Conservation (phyloP, 257 asterid genomes). For the Ocimum tenuiflorum region DNA sequence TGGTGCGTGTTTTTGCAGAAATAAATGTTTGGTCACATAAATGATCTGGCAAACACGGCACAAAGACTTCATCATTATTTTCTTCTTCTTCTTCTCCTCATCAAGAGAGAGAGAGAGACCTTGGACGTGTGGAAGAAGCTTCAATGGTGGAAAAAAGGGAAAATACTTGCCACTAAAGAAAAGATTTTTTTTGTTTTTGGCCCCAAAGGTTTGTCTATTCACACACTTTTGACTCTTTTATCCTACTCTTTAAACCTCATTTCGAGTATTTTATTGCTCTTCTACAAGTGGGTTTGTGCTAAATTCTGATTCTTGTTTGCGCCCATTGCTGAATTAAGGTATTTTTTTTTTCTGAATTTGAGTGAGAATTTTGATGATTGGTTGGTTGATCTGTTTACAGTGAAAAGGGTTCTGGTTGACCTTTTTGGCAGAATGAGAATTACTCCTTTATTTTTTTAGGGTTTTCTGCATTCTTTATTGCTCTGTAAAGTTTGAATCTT, state of each 20-base stretch:
- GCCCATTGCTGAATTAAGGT: conserved; percentile 8
- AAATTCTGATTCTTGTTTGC: background rate
- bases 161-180: conserved; percentile 34
- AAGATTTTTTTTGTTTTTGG: conserved; percentile 30
- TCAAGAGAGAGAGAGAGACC: conserved; percentile 16
- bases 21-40: conserved; percentile 4
- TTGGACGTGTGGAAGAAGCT: conserved; percentile 18
- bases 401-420: conserved; percentile 10
- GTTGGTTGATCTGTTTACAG: conserved; percentile 19
- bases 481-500: conserved; percentile 14
- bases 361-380: background rate
- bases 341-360: background rate
- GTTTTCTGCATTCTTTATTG: background rate
- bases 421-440: background rate
- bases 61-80: conserved; percentile 21
- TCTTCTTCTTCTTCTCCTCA: background rate
- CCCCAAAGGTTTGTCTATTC: conserved; percentile 30
- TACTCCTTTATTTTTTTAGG: background rate
- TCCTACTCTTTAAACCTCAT: background rate
- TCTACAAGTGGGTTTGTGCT: background rate
- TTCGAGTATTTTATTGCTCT: conserved; percentile 2
- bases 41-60: conserved; percentile 50
- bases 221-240: conserved; percentile 19
- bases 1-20: background rate
- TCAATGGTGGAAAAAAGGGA: conserved; percentile 21